phyloP scores from a whole-genome alignment of 768 basidiomycete genomes.

The Pleurotus salmoneostramineus region DNA sequence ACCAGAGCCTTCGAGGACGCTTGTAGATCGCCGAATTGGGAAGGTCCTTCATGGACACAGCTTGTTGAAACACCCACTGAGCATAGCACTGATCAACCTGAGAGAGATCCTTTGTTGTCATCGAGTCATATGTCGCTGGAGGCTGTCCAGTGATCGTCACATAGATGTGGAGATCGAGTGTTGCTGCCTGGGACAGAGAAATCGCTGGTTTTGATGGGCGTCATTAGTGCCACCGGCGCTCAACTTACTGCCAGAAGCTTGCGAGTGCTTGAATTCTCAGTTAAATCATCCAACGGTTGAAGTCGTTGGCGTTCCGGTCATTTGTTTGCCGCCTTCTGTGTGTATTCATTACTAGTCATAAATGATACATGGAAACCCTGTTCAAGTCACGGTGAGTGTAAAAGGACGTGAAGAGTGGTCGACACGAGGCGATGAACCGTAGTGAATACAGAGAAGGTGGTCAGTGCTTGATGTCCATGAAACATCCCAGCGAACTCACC shows the following conservation, averaged over 20 bases:
- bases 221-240: too few relatives aligned
- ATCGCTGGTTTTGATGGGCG: too few relatives aligned
- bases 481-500: not conserved
- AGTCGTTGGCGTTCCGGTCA: too few relatives aligned
- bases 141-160: not conserved
- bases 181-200: too few relatives aligned
- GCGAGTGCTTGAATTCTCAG: too few relatives aligned
- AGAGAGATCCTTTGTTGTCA: not conserved
- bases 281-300: too few relatives aligned
- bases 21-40: not conserved
- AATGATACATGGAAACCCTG: too few relatives aligned
- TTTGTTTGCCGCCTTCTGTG: too few relatives aligned
- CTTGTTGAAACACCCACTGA: not conserved
- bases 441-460: not conserved
- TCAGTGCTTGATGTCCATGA: not conserved
- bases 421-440: not conserved
- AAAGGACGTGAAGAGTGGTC: not conserved
- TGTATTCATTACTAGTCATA: too few relatives aligned
- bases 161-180: not conserved
- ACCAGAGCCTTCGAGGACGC: not conserved
- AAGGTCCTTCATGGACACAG: not conserved
- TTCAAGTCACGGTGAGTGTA: too few relatives aligned
- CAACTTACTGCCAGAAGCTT: too few relatives aligned
- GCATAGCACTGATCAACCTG: not conserved
- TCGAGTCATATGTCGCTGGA: not conserved